phyloP scores from a whole-genome alignment of 169 alveolate genomes.

The Plasmodium chabaudi region DNA sequence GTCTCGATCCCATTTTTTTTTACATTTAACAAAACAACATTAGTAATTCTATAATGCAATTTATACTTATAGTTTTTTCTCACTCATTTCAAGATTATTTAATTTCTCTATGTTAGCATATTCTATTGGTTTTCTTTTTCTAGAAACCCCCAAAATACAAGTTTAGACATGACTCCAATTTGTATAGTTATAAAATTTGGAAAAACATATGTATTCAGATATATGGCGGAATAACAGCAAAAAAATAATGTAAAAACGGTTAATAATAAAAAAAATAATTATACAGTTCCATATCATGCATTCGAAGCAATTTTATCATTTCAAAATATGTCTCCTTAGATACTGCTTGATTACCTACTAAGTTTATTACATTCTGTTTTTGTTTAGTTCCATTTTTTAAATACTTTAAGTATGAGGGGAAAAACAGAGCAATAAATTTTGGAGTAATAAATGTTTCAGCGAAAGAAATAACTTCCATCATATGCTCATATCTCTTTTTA shows the following conservation, averaged over 20 bases:
- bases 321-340: constrained; percentile 71
- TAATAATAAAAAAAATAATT: constrained; percentile 61
- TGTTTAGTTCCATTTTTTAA: constrained; percentile 50
- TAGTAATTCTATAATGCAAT: too few species aligned
- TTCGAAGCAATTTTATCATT: constrained; percentile 49
- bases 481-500: constrained; percentile 38
- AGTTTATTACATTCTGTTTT: constrained; percentile 46
- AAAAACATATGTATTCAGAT: too few species aligned
- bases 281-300: constrained; percentile 50
- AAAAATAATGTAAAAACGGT: not conserved
- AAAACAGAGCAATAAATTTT: constrained; percentile 71
- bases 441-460: constrained; percentile 73
- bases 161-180: too few species aligned
- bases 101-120: too few species aligned
- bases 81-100: too few species aligned
- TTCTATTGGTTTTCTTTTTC: too few species aligned
- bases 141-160: too few species aligned
- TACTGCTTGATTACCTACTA: constrained; percentile 66
- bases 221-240: not conserved
- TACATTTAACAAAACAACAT: too few species aligned
- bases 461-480: constrained; percentile 31
- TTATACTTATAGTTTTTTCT: too few species aligned
- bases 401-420: constrained; percentile 68
- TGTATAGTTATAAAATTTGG: too few species aligned
- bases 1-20: too few species aligned